phyloP scores from a whole-genome alignment of 2,329 filamentous ascomycete genomes.

The Lithohypha guttulata region DNA sequence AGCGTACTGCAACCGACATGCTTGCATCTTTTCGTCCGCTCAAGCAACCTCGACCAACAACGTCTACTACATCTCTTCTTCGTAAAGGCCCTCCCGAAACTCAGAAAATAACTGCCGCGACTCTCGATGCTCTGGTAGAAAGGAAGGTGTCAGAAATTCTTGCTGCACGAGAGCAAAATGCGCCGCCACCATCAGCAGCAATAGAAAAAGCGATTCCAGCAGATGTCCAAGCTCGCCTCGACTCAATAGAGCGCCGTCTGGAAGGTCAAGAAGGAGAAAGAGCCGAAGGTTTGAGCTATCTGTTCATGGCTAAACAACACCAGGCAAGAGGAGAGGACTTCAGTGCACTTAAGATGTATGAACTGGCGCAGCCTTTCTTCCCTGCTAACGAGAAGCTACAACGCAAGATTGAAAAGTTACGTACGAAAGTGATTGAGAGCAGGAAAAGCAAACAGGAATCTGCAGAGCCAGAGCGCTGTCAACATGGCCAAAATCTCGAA shows the following conservation, averaged over 20 bases:
- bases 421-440: slow-evolving; percentile 34
- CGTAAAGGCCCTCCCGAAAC: slow-evolving; percentile 17
- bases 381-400: slow-evolving; percentile 69
- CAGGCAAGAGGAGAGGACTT: slow-evolving; percentile 71
- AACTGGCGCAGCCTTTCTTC: slow-evolving; percentile 73
- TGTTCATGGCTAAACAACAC: slow-evolving; percentile 87
- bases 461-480: too few relatives aligned
- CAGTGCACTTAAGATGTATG: slow-evolving; percentile 74
- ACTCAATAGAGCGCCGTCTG: slow-evolving; percentile 77
- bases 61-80: slow-evolving; percentile 12
- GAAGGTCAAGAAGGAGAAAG: slow-evolving; percentile 64
- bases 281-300: slow-evolving; percentile 70
- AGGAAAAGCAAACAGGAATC: slow-evolving; percentile 28
- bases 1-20: slow-evolving; percentile 28
- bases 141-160: slow-evolving; percentile 84
- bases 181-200: slow-evolving; percentile 26
- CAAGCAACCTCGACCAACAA: slow-evolving; percentile 31
- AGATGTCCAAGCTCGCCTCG: slow-evolving; percentile 67
- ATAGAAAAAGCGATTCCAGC: slow-evolving; percentile 51
- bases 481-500: too few relatives aligned
- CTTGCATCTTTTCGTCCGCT: slow-evolving; percentile 32
- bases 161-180: slow-evolving; percentile 32
- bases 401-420: slow-evolving; percentile 44
- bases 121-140: slow-evolving; percentile 85
- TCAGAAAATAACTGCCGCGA: slow-evolving; percentile 43